These are phyloP conservation scores for Aspergillus persii DNA, from an alignment of 2,329 filamentous ascomycete species.

Conservation along the genomic window DNA sequence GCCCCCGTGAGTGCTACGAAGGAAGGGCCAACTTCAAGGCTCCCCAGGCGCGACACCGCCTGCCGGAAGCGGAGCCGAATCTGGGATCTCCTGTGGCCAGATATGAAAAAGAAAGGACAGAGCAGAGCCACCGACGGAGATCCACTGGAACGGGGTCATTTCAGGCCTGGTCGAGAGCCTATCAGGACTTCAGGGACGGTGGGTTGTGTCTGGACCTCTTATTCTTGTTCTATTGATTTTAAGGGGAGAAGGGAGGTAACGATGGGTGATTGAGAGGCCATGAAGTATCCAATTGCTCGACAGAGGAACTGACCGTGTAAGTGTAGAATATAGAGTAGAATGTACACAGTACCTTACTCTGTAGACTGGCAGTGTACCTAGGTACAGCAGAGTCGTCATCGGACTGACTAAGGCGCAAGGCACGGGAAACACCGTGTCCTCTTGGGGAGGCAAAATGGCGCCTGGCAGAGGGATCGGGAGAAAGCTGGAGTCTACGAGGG, in stretches of 20 bases:
- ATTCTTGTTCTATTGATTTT: too few species aligned
- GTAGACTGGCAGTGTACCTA: too few species aligned
- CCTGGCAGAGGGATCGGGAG: too few species aligned
- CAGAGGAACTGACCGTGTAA: too few species aligned
- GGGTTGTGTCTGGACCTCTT: slow-evolving; percentile 5
- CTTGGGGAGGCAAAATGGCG: slow-evolving; percentile 13
- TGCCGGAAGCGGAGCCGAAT: not conserved
- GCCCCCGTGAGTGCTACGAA: not conserved
- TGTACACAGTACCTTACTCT: too few species aligned
- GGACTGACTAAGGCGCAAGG: not conserved
- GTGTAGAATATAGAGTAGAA: too few species aligned
- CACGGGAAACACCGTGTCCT: slow-evolving; percentile 33
- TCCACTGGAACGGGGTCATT: slow-evolving; percentile 18
- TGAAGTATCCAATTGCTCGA: too few species aligned
- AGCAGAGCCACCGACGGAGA: slow-evolving; percentile 15
- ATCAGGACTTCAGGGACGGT: slow-evolving; percentile 9
- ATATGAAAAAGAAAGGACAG: not conserved
- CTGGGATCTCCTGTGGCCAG: not conserved
- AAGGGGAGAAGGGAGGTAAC: too few species aligned
- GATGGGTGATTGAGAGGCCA: too few species aligned
- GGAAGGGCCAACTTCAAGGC: too few species aligned
- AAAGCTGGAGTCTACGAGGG: too few species aligned
- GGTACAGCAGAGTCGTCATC: not conserved
- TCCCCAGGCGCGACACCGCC: not conserved
- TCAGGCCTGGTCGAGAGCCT: slow-evolving; percentile 14